Evolutionary conservation across 169 alveolate species (phyloP).

Genomic region (Plasmodium blacklocki): DNA sequence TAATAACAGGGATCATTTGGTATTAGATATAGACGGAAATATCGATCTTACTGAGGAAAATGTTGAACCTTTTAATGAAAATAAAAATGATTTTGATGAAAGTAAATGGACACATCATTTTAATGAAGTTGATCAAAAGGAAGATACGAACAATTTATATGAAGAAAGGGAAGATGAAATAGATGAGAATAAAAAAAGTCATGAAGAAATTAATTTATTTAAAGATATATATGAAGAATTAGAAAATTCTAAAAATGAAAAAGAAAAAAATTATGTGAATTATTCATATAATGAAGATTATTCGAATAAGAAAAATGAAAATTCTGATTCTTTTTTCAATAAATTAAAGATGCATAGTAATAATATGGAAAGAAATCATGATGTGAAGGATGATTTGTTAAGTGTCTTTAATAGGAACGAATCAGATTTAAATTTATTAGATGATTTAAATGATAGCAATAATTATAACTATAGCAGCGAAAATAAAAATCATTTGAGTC

Average conservation of each 20-base stretch:
- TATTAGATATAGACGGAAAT: background rate
- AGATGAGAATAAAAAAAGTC: constrained; percentile 14
- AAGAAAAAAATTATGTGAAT: background rate
- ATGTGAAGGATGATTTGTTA: constrained; percentile 2
- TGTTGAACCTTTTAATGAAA: background rate
- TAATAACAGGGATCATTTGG: background rate
- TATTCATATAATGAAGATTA: constrained; percentile 12
- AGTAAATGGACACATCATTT: background rate
- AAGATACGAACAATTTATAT: background rate
- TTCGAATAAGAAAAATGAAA: constrained; percentile 14
- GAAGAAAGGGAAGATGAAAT: background rate
- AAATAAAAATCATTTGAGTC: background rate
- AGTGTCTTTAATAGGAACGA: constrained; percentile 19
- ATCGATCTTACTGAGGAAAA: too few species aligned
- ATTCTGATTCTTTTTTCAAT: constrained; percentile 10
- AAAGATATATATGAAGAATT: constrained; percentile 67
- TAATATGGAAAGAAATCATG: constrained; percentile 32
- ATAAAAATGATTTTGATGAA: background rate
- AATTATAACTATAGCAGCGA: background rate
- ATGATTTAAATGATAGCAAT: constrained; percentile 1
- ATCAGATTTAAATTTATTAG: constrained; percentile 28
- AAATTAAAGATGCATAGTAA: constrained; percentile 28
- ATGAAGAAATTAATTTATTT: constrained; percentile 27
- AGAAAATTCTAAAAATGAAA: constrained; percentile 24
- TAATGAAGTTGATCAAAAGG: background rate